Evolutionary conservation across 805 yeast genomes (phyloP).

Genomic region (Pichia rugopelliculosa): DNA sequence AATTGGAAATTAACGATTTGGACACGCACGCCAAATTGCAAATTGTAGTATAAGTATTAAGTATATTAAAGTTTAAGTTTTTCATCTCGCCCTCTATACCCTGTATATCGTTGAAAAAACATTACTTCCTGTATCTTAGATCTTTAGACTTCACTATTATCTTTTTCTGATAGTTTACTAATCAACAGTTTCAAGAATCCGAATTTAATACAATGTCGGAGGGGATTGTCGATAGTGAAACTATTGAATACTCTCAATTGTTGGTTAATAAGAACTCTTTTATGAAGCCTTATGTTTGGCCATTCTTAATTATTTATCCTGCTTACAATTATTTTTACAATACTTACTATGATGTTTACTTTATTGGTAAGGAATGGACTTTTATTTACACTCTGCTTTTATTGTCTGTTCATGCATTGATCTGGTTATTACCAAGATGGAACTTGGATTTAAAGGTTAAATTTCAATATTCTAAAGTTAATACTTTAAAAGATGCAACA

Average conservation of each 20-base stretch:
- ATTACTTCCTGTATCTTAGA: too few species aligned
- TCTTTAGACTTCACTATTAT: too few species aligned
- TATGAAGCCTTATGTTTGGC: conserved; percentile 73
- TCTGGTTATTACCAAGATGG: conserved; percentile 94
- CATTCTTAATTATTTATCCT: conserved; percentile 76
- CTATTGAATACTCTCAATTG: conserved; percentile 65
- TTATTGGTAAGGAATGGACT: conserved; percentile 93
- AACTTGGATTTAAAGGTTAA: conserved; percentile 58
- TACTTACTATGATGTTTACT: conserved; percentile 67
- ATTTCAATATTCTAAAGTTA: conserved; percentile 58
- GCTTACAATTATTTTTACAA: conserved; percentile 56
- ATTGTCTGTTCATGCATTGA: conserved; percentile 61
- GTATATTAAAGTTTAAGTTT: too few species aligned
- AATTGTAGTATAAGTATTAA: too few species aligned
- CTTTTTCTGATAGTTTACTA: too few species aligned
- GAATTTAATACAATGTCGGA: conserved; percentile 18
- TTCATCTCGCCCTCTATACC: too few species aligned
- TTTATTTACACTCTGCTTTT: conserved; percentile 76
- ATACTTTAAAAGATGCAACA: conserved; percentile 53
- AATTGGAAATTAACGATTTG: too few species aligned
- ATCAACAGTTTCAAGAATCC: too few species aligned
- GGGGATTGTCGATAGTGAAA: conserved; percentile 57
- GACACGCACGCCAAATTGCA: too few species aligned
- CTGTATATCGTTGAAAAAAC: too few species aligned
- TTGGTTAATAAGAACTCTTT: conserved; percentile 58